A percentile compares a stretch with the other conserved stretches of the same genome.
Conservation (phyloP, 352 stramenopile species). For the Elongisporangium anandrum region DNA sequence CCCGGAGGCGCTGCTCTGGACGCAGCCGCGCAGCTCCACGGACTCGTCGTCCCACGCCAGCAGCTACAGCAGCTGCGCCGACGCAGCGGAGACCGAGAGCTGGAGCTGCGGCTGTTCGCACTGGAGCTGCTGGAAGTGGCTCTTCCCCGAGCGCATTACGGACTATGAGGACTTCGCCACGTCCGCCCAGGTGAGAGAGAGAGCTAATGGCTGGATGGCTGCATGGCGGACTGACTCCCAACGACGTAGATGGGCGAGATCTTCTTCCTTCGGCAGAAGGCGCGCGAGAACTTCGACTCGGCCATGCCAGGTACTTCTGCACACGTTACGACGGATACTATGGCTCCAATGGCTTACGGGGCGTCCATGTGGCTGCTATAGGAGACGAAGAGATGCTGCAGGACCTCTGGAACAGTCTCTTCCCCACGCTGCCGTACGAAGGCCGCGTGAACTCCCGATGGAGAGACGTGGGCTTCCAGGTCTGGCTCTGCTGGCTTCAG, state of each 20-base stretch:
- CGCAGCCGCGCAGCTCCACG: constrained; percentile 3
- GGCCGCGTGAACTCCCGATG: constrained; percentile 56
- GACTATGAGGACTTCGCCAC: constrained; percentile 70
- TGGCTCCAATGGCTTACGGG: constrained; percentile 3
- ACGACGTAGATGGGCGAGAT: constrained; percentile 43
- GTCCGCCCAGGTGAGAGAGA: constrained; percentile 31
- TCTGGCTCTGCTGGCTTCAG: constrained; percentile 9
- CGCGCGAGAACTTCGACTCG: constrained; percentile 54
- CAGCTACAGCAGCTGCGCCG: constrained; percentile 13
- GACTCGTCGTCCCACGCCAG: constrained; percentile 10
- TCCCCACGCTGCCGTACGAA: constrained; percentile 62
- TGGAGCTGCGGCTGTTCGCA: constrained; percentile 24
- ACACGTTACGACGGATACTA: neutral
- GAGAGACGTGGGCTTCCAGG: constrained; percentile 66
- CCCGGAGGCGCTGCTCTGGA: constrained; percentile 1
- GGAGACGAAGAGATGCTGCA: constrained; percentile 61
- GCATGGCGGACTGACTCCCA: neutral
- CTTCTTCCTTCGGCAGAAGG: constrained; percentile 49
- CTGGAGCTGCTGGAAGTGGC: constrained; percentile 61
- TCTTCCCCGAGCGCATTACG: constrained; percentile 43
- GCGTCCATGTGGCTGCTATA: constrained; percentile 8
- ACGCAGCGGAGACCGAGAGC: constrained; percentile 16
- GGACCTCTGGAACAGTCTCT: constrained; percentile 60
- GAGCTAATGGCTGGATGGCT: neutral
- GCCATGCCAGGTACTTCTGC: constrained; percentile 32